phyloP scores from a whole-genome alignment of 768 basidiomycete genomes.

The Tulasnella calospora region DNA sequence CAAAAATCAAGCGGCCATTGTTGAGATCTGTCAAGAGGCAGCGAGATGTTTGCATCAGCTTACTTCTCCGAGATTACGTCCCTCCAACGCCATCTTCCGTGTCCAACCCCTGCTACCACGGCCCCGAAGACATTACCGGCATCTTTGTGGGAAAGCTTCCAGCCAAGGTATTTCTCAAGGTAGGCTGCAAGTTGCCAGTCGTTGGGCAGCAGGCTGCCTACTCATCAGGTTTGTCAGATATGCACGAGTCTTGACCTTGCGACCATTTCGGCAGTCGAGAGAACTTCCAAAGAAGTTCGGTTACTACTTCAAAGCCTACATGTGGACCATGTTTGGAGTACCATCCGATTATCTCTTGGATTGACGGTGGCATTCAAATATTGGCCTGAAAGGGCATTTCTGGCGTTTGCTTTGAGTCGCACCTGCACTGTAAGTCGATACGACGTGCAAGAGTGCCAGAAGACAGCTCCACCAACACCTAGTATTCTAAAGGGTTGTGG shows the following conservation, averaged over 20 bases:
- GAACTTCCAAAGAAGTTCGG: background rate
- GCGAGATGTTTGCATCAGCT: too few species aligned
- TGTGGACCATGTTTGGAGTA: background rate
- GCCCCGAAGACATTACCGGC: too few species aligned
- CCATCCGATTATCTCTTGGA: background rate
- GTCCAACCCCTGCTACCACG: too few species aligned
- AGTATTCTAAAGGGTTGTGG: background rate
- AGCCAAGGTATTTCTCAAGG: too few species aligned
- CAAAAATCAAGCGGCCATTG: too few species aligned
- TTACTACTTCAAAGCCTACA: background rate
- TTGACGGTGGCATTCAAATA: background rate
- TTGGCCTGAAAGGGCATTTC: background rate
- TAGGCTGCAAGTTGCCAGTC: too few species aligned
- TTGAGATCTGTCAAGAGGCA: too few species aligned
- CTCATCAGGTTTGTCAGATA: background rate
- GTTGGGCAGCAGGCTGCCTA: too few species aligned
- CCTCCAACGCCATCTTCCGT: too few species aligned
- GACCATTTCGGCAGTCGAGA: background rate
- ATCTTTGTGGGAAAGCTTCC: too few species aligned
- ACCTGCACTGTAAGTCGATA: background rate
- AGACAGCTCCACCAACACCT: background rate
- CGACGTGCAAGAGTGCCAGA: background rate
- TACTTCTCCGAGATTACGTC: too few species aligned
- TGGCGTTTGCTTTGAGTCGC: background rate
- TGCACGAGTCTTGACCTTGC: background rate